Base-by-base conservation (phyloP, 306 rosid species). In the Cucumis cinereus region DNA sequence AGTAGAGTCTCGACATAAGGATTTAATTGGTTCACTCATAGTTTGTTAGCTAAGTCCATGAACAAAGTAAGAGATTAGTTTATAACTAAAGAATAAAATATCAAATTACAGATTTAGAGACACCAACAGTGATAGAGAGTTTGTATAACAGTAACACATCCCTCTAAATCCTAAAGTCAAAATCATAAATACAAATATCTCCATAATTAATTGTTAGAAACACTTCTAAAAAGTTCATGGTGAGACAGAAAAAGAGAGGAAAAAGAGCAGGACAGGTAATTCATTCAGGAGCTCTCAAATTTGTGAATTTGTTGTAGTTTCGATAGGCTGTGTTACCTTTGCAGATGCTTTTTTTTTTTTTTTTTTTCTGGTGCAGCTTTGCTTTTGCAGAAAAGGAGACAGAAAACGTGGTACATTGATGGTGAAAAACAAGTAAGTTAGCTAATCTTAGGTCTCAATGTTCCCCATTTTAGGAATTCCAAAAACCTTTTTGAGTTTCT, bases 401-500 rank as follows among this genome's bases (percentile, higher is more conserved):
- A 71, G 16, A 71, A 71, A 71, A 71, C 75, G 75, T 71, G 75
- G 75, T 70, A 70, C 75, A 70, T 70, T 70, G 57, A 70, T 49
- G 75, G 58, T 16, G 58, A 70, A 70, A 57, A 71, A 71, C 59
- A 71, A 71, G 57, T 8, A 50, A 50, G 55, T 5, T 5, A 26
- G 68, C 52, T 24, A 30, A 45, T 69, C 61, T 50, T 77, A 53
- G 20, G 40, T 28, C 76, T 62, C 53, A 56, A 10, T 60, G 60
- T 70, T 79, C 76, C 73, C 82, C 54, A 54, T 68, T 75, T 57
- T 50, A 55, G 54, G 76, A 83, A 70, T 77, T 55, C 83, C 69
- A 78, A 53, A 49, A 53, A 56, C 62, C 74, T 47, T 71, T 55
- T 26, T 22, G 75, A 8, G 49, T 43, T 47, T 38, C 56, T 66